Base-by-base conservation (phyloP, 1,139 yeast genomes). In the Zygosaccharomyces sapae region DNA sequence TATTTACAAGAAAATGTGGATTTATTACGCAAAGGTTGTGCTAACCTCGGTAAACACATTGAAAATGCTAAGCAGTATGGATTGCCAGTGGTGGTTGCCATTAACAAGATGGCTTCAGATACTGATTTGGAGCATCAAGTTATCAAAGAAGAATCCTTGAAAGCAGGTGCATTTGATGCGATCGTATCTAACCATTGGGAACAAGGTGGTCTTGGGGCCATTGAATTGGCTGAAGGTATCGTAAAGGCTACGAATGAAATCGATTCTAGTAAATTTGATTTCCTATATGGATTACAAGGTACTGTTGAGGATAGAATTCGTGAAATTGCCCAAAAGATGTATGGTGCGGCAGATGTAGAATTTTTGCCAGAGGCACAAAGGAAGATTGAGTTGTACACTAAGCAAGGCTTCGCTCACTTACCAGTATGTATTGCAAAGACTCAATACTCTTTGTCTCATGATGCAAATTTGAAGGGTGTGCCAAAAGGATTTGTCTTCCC, bases 351-450 rank as follows among this genome's bases (percentile, higher is more conserved):
- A 20, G 86, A 82, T 55, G 88, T 92, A 52, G 96, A 89, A 70
- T 81, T 89, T 58, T 77, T 81, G 52, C 94, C 89, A 43, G 83
- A 83, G 62, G 97, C 98, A 39, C 81, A 81, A 62, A 74, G 79
- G 71, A 88, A 90, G 72, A 81, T 92, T 56, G 92, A 83, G 51
- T 75, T 83, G 46, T 90, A 89, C 74, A 85, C 94, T 44, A 72
- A 77, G 50, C 97, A 90, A 74, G 97, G 97, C 5, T 92, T 87
- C 66, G 92, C 88, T 53, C 77, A 89, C 67, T 75, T 92, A 65
- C 98, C 98, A 53, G 83, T 92, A 61, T 92, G 98, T 74, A 85
- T 92, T 65, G 98, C 98, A 58, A 92, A 92, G 77, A 92, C 98
- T 2, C 98, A 92, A 71, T 92, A 92, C 73, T 89, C 97, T 13